Percentiles rank a stretch among this genome's conserved stretches.
Conservation (phyloP, 345 rosid genomes). For the Trapa incisa region DNA sequence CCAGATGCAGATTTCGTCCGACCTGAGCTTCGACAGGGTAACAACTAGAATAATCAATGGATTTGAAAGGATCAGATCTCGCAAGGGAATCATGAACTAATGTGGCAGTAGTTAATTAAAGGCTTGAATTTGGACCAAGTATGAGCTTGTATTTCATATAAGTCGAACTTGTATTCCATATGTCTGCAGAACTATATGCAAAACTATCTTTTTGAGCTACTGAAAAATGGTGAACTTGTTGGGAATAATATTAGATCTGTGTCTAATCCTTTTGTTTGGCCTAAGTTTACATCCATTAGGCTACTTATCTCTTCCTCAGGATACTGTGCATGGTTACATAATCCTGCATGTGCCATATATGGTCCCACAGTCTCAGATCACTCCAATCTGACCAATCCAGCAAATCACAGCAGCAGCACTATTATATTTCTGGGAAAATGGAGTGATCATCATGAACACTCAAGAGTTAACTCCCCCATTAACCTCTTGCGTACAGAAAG, state of each 20-base stretch:
- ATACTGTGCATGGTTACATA: too few relatives aligned
- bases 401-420: too few relatives aligned
- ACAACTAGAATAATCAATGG: slow-evolving; percentile 19
- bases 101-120: neutral
- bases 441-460: too few relatives aligned
- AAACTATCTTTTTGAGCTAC: neutral
- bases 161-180: neutral
- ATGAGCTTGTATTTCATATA: neutral
- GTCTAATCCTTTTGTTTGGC: neutral
- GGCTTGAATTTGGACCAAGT: neutral
- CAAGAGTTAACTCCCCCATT: too few relatives aligned
- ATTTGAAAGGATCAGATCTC: neutral
- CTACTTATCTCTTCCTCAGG: neutral
- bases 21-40: slow-evolving; percentile 73
- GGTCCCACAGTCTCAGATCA: too few relatives aligned
- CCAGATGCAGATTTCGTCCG: slow-evolving; percentile 87
- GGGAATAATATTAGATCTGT: neutral
- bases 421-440: too few relatives aligned
- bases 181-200: neutral
- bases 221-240: neutral
- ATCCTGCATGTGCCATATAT: too few relatives aligned
- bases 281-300: neutral
- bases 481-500: too few relatives aligned
- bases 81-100: neutral
- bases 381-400: too few relatives aligned